Evolutionary conservation across 2,329 filamentous ascomycete species (phyloP).

Genomic region (Penicillium sp.): DNA sequence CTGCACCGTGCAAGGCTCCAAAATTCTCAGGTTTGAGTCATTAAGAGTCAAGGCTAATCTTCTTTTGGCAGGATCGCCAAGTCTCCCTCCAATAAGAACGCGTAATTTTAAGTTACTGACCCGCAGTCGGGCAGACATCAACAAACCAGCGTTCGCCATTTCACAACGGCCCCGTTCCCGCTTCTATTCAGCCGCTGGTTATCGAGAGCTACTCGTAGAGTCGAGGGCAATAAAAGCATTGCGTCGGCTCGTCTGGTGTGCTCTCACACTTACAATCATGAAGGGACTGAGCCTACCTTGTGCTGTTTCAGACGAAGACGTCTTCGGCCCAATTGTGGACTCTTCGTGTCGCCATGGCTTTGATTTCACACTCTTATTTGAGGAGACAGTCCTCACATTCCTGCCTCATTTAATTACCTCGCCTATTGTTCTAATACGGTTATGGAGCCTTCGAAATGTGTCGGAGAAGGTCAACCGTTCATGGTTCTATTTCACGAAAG

Average conservation of each 20-base stretch:
- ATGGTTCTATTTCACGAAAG: slow-evolving; percentile 18
- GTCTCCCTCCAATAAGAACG: not conserved
- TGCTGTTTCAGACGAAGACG: slow-evolving; percentile 20
- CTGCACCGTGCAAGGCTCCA: not conserved
- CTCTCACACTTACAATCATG: slow-evolving; percentile 4
- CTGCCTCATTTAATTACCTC: slow-evolving; percentile 2
- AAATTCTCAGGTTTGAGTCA: not conserved
- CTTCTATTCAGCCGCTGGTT: not conserved
- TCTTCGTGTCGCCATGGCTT: slow-evolving; percentile 25
- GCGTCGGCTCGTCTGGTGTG: not conserved
- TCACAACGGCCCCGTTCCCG: not conserved
- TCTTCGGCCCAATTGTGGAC: slow-evolving; percentile 28
- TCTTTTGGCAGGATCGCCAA: not conserved
- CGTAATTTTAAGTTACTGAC: not conserved
- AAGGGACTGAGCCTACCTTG: slow-evolving; percentile 7
- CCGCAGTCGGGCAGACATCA: not conserved
- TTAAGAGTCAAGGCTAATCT: not conserved
- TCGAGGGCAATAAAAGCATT: not conserved
- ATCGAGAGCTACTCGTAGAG: not conserved
- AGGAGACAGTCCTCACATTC: slow-evolving; percentile 28
- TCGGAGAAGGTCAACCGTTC: slow-evolving; percentile 20
- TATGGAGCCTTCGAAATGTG: slow-evolving; percentile 5
- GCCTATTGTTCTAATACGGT: slow-evolving; percentile 1
- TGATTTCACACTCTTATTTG: slow-evolving; percentile 35
- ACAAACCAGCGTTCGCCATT: not conserved